Evolutionary conservation across 352 stramenopile genomes (phyloP), one percentile per base, ranked within the genome.

Genomic region (Phytophthora lateralis): DNA sequence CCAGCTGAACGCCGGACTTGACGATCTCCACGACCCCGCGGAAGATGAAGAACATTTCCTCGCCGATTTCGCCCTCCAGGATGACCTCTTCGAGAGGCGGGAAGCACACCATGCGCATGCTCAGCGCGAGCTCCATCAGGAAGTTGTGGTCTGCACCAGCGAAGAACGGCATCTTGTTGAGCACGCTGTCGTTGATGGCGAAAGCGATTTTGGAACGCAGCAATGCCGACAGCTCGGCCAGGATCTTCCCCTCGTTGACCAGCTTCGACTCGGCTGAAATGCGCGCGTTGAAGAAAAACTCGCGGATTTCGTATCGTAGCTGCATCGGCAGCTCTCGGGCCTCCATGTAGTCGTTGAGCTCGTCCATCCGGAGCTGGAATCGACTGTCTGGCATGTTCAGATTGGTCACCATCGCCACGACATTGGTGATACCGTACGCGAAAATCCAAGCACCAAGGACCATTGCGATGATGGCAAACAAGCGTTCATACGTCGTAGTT

Each of bases 1-100:
- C 79, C 4, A 93, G 72, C 60, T 93, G 83, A 26, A 78, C 46
- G 14, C 70, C 78, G 10, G 70, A 75, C 49, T 85, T 77, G 29
- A 85, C 63, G 26, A 93, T 80, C 61, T 93, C 83, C 30, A 91
- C 83, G 8, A 86, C 81, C 2, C 83, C 83, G 3, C 83, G 80
- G 60, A 91, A 93, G 62, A 93, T 93, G 62, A 91, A 93, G 54
- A 93, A 93, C 84, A 93, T 93, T 51, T 93, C 84, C 57, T 93
- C 79, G 12, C 84, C 84, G 34, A 91, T 90, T 58, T 93, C 84
- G 18, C 84, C 84, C 43, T 93, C 84, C 3, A 93, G 65, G 48
- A 93, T 90, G 12, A 93, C 82, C 24, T 93, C 84, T 58, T 93
- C 84, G 11, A 89, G 61, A 0, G 84, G 84, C 17, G 84, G 81